Percentiles rank a stretch among this genome's conserved stretches.
Conservation (phyloP, 2,329 filamentous ascomycete species). For the Xylaria digitata region DNA sequence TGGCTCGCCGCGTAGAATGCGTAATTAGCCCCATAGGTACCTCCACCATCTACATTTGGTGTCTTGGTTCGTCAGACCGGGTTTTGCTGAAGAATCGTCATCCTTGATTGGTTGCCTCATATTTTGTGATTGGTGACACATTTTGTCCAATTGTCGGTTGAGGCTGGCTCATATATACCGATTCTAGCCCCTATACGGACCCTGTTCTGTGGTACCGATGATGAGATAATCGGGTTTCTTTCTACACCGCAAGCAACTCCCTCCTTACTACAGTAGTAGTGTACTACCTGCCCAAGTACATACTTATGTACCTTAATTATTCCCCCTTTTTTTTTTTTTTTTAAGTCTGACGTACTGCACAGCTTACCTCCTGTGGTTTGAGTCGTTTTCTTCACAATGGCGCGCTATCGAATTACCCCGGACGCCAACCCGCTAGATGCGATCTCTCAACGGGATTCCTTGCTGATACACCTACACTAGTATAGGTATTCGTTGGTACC, state of each 20-base stretch:
- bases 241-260: not conserved
- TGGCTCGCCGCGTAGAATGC: constrained; percentile 11
- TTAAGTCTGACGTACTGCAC: too few relatives aligned
- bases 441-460: constrained; percentile 8
- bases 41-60: not conserved
- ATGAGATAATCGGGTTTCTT: not conserved
- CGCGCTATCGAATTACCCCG: constrained; percentile 17
- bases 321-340: not conserved
- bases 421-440: constrained; percentile 11
- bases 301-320: not conserved
- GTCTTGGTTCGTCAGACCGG: constrained; percentile 20
- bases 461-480: not conserved
- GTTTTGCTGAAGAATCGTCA: constrained; percentile 27
- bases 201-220: not conserved
- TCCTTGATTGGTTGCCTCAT: constrained; percentile 45
- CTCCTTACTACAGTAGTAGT: not conserved
- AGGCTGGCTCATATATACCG: constrained; percentile 26
- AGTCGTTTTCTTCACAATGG: not conserved
- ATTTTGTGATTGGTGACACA: constrained; percentile 35
- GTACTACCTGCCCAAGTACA: not conserved
- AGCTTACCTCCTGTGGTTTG: not conserved
- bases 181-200: not conserved
- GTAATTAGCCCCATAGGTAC: constrained; percentile 31
- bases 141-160: constrained; percentile 29
- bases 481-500: too few relatives aligned